Percentiles rank a stretch among this genome's conserved stretches.
These are phyloP conservation scores for Amphicarpaea edgeworthii DNA, from an alignment of 306 rosid genomes.

Conservation along the genomic window DNA sequence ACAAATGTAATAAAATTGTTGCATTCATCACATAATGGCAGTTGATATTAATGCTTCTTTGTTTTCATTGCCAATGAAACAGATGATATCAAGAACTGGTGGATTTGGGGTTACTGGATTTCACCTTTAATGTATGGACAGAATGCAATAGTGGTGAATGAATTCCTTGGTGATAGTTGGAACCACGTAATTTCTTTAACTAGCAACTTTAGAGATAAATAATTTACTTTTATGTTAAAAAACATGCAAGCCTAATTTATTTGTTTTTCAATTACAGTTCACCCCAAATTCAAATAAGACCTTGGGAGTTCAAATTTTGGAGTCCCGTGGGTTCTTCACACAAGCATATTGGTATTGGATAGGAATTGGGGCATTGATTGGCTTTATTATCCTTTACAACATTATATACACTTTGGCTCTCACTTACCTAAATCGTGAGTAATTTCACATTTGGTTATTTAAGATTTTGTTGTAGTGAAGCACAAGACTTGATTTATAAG, in stretches of 20 bases:
- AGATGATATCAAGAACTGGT: conserved; percentile 64
- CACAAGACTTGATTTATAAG: conserved; percentile 12
- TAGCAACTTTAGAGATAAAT: conserved; percentile 11
- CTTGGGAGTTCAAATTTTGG: conserved; percentile 56
- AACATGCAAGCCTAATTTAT: conserved; percentile 1
- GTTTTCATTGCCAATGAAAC: conserved; percentile 42
- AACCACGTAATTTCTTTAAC: conserved; percentile 51
- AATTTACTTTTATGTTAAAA: conserved; percentile 2
- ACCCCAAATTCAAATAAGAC: conserved; percentile 42
- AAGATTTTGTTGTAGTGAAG: conserved; percentile 8
- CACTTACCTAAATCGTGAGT: conserved; percentile 58
- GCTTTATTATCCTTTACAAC: conserved; percentile 52
- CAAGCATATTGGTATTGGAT: conserved; percentile 71
- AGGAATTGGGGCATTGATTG: conserved; percentile 57
- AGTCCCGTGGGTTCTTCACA: conserved; percentile 57
- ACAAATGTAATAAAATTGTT: neutral
- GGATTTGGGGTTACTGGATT: conserved; percentile 69
- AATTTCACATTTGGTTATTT: conserved; percentile 31
- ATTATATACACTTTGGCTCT: conserved; percentile 51
- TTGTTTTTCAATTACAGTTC: conserved; percentile 43
- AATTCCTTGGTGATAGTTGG: conserved; percentile 72
- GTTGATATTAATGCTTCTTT: conserved; percentile 30
- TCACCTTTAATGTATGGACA: conserved; percentile 72
- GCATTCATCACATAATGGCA: neutral
- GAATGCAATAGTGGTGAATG: conserved; percentile 64